Percentiles rank a stretch among this genome's conserved stretches.
Conservation (phyloP, 2,329 filamentous ascomycete species). For the Trichoderma atroviride region DNA sequence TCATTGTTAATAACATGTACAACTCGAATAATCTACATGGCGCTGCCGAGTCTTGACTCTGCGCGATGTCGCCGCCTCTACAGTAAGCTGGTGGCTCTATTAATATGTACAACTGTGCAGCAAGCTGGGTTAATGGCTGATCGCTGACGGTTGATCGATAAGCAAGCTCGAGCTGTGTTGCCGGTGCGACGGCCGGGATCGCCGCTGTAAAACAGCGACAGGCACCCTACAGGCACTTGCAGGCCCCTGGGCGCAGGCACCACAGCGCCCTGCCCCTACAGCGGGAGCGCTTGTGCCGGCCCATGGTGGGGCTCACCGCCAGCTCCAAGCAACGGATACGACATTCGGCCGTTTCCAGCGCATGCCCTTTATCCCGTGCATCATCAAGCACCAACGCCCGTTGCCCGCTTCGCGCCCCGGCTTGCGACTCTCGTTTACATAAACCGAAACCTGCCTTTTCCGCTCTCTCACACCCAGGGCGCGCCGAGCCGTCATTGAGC, state of each 20-base stretch:
- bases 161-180: conserved; percentile 2
- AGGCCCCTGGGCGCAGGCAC: conserved; percentile 10
- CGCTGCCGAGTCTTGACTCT: not conserved
- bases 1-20: not conserved
- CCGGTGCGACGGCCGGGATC: conserved; percentile 15
- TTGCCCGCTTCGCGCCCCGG: not conserved
- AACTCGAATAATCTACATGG: not conserved
- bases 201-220: not conserved
- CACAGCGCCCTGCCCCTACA: not conserved
- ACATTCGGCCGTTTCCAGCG: not conserved
- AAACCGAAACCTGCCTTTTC: not conserved
- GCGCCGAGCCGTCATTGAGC: not conserved
- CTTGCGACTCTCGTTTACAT: not conserved
- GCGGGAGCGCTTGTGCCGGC: conserved; percentile 1
- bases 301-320: conserved; percentile 31
- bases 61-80: not conserved
- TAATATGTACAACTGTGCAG: not conserved
- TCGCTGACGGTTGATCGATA: not conserved
- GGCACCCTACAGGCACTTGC: not conserved
- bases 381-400: not conserved
- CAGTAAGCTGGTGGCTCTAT: not conserved
- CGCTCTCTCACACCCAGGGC: not conserved
- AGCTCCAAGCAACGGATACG: conserved; percentile 7
- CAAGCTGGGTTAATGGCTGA: not conserved
- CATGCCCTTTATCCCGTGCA: conserved; percentile 9